phyloP scores from a whole-genome alignment of 805 yeast genomes.

The Pichia nanzhaoensis region DNA sequence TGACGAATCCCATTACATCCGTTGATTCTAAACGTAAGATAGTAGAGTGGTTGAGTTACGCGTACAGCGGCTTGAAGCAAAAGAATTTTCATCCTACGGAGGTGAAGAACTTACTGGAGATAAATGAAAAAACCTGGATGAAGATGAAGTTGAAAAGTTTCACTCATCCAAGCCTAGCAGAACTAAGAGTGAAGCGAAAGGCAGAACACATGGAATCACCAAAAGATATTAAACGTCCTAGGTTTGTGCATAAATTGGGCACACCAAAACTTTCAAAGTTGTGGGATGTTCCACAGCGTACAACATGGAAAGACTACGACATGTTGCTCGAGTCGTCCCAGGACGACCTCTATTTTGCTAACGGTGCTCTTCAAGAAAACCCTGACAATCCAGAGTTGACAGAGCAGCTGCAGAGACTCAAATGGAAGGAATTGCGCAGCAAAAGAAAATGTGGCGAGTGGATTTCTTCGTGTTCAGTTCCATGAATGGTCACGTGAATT shows the following conservation, averaged over 20 bases:
- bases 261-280: constrained; percentile 24
- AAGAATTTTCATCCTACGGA: constrained; percentile 2
- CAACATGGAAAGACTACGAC: constrained; percentile 8
- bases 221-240: constrained; percentile 16
- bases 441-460: constrained; percentile 12
- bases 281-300: constrained; percentile 25
- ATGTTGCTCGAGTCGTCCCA: constrained; percentile 21
- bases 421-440: constrained; percentile 25
- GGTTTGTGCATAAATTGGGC: constrained; percentile 23
- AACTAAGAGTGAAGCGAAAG: constrained; percentile 3
- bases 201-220: constrained; percentile 3
- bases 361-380: constrained; percentile 15
- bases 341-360: constrained; percentile 26
- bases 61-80: neutral
- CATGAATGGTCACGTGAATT: too few relatives aligned
- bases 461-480: too few relatives aligned
- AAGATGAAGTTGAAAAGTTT: constrained; percentile 26
- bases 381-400: neutral
- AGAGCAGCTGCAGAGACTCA: constrained; percentile 16
- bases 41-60: neutral
- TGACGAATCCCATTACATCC: constrained; percentile 8
- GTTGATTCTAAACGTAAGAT: constrained; percentile 1
- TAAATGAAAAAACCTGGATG: constrained; percentile 24
- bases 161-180: constrained; percentile 20
- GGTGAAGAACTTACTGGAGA: constrained; percentile 16